Base-by-base conservation (phyloP, 2,329 filamentous ascomycete genomes). In the Nigrograna mackinnonii region DNA sequence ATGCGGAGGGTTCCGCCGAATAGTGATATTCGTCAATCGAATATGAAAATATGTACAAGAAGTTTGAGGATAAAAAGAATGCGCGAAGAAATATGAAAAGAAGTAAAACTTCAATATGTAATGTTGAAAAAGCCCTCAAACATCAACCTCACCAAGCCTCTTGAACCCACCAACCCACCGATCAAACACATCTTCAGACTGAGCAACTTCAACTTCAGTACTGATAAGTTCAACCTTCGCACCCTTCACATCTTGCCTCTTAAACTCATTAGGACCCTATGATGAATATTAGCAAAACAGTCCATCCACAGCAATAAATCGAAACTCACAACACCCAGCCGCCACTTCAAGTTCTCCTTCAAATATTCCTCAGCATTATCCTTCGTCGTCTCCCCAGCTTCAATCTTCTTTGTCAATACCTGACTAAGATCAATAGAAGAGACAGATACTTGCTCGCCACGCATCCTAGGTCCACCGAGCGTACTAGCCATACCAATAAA, bases 141-240 rank as follows among this genome's bases (percentile, higher is more conserved):
- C 14, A 32, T 49, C 41, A 17, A 55, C 36, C 6, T 17, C 19
- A 1, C 52, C 52, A 38, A 52, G 43, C 19, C 46, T 41, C 14
- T 37, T 42, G 19, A 45, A 51, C 2, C 40, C 52, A 20, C 52
- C 49, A 31, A 52, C 44, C 44, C 49, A 50, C 16, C 42, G 40
- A 24, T 55, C 52, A 37, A 55, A 55, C 4, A 34, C 43, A 39
- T 50, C 49, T 18, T 55, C 44, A 13, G 44, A 43, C 24, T 47
- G 37, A 14, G 52, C 49, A 28, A 44, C 16, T 32, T 55, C 45
- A 16, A 55, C 52, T 2, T 43, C 40, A 5, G 45, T 49, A 21
- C 46, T 49, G 14, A 50, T 38, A 32, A 55, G 40, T 1, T 20
- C 28, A 12, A 55, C 47, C 20, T 49, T 35, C 3, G 52, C 31